A percentile compares a stretch with the other conserved stretches of the same genome.
Conservation (phyloP, 257 asterid species). For the Solanum piurae region DNA sequence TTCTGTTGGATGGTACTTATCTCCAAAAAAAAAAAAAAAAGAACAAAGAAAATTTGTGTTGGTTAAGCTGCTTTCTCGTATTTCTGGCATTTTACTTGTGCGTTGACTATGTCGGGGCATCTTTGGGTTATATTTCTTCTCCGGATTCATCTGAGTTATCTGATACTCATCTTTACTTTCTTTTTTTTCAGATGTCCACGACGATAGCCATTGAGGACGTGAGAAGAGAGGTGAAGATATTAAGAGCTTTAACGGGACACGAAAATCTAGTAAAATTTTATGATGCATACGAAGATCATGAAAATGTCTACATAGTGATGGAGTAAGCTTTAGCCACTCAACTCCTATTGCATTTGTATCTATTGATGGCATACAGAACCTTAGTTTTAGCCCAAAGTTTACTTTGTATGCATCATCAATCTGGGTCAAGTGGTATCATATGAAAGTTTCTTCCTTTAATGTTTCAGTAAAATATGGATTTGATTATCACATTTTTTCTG, state of each 20-base stretch:
- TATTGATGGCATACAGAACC: neutral
- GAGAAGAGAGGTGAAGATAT: conserved; percentile 54
- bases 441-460: neutral
- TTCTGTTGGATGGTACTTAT: neutral
- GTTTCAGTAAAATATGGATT: neutral
- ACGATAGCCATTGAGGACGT: conserved; percentile 49
- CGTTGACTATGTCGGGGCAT: neutral
- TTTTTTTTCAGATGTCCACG: conserved; percentile 47
- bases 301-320: conserved; percentile 47
- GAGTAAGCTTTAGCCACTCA: conserved; percentile 35
- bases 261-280: conserved; percentile 44
- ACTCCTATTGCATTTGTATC: neutral
- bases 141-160: neutral
- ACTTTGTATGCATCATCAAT: neutral
- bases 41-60: neutral
- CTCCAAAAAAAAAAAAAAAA: neutral
- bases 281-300: conserved; percentile 51
- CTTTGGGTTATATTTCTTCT: neutral
- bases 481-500: neutral
- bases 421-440: neutral
- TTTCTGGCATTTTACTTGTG: neutral
- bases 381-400: neutral
- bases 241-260: conserved; percentile 45
- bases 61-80: neutral
- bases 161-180: neutral